Base-by-base conservation (phyloP, 108 stramenopile genomes). In the Cyclotella distinguenda region DNA sequence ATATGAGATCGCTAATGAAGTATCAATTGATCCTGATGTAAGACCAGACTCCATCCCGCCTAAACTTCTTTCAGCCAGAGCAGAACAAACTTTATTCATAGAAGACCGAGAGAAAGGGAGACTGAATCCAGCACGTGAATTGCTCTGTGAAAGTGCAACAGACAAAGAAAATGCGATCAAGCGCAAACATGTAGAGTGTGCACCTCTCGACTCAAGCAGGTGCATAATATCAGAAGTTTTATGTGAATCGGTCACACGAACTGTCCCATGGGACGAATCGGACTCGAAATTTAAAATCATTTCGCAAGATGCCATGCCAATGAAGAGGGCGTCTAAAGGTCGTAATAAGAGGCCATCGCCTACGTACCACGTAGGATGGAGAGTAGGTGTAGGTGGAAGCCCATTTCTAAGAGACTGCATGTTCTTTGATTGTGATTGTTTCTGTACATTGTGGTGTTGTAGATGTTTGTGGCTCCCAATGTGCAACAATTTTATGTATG, bases 291-390 rank as follows among this genome's bases (percentile, higher is more conserved):
- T 62, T 52, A 86, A 40, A n/a, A 79, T 52, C 25, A 74, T 68
- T 45, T 78, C 70, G 57, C 82, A 88, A 33, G 65, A 87, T 8
- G 79, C 57, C 60, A 88, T 58, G 33, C 78, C 68, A 10, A 59
- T 32, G 3, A 33, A 35, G 47, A 88, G 42, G 1, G 87, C 70
- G 48, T 85, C 86, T 28, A 52, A 19, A 26, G 88, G 92, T 31
- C 82, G 82, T 6, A 94, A 67, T 28, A 94, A 64, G 16, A 94
- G 86, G 30, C 92, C 92, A 71, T 94, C 92, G 26, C 89, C 92
- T 46, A 90, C 72, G 40, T 94, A 90, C 92, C 92, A 94, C 0
- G 80, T 48, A 18, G 82, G 63, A 48, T 94, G 86, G 48, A 93
- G 58, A 11, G 43, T 27, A 9, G 84, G 80, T 21, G 70, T 28